A percentile compares a stretch with the other conserved stretches of the same genome.
phyloP scores from a whole-genome alignment of 2,329 filamentous ascomycete genomes.

The Hypoxylon rubiginosum region DNA sequence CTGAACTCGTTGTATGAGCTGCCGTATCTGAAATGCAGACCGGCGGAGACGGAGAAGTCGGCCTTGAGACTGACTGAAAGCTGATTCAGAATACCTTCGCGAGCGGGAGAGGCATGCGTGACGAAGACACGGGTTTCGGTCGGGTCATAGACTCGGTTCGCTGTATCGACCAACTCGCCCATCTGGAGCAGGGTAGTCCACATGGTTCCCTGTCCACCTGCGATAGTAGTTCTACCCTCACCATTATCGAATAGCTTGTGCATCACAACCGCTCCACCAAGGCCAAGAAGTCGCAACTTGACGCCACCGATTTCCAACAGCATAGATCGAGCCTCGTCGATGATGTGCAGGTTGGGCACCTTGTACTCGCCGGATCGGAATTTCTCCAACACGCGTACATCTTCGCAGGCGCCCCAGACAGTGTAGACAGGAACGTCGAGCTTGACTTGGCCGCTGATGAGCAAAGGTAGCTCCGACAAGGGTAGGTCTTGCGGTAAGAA shows the following conservation, averaged over 20 bases:
- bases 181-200: slow-evolving; percentile 99
- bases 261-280: slow-evolving; percentile 98
- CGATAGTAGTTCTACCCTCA: slow-evolving; percentile 97
- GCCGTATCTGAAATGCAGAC: slow-evolving; percentile 97
- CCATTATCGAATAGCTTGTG: slow-evolving; percentile 99
- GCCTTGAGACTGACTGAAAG: slow-evolving; percentile 97
- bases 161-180: slow-evolving; percentile 97
- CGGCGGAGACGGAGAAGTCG: slow-evolving; percentile 97
- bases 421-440: slow-evolving; percentile 98
- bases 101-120: slow-evolving; percentile 95
- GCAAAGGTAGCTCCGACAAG: slow-evolving; percentile 90
- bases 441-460: slow-evolving; percentile 88
- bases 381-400: slow-evolving; percentile 97
- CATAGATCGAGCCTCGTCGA: slow-evolving; percentile 97
- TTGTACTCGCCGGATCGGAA: slow-evolving; percentile 98
- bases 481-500: slow-evolving; percentile 86
- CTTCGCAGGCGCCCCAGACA: slow-evolving; percentile 98
- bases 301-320: slow-evolving; percentile 94
- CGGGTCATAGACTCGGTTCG: slow-evolving; percentile 97
- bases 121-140: slow-evolving; percentile 97
- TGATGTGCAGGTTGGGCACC: slow-evolving; percentile 96
- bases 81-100: slow-evolving; percentile 97
- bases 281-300: slow-evolving; percentile 91
- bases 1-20: slow-evolving; percentile 99
- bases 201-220: slow-evolving; percentile 98